Percentiles rank a stretch among this genome's conserved stretches.
Conservation (phyloP, 1,139 yeast genomes). For the Pichia sp. region DNA sequence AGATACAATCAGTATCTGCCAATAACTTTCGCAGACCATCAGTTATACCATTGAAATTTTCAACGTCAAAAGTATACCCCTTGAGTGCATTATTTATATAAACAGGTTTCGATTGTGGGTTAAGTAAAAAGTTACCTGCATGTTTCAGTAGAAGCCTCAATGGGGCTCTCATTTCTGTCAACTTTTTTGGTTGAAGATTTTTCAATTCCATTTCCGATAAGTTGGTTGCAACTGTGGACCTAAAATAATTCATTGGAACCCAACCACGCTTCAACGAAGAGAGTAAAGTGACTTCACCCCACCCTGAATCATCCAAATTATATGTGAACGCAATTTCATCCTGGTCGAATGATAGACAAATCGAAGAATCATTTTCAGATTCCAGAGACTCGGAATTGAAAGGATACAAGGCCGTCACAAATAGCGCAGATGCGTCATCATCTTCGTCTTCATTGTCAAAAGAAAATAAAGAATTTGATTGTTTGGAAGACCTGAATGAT, state of each 20-base stretch:
- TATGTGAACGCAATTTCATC: conserved; percentile 83
- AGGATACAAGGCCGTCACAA: conserved; percentile 64
- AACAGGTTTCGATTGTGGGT: conserved; percentile 47
- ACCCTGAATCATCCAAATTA: conserved; percentile 85
- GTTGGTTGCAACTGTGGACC: conserved; percentile 41
- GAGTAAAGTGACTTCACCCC: conserved; percentile 90
- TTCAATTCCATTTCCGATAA: conserved; percentile 23
- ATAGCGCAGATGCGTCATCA: conserved; percentile 28
- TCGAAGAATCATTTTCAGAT: conserved; percentile 58
- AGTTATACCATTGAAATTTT: conserved; percentile 49
- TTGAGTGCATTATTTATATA: conserved; percentile 33
- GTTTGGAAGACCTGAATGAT: not conserved
- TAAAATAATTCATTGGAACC: conserved; percentile 92
- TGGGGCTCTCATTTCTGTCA: conserved; percentile 36
- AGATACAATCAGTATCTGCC: conserved; percentile 74
- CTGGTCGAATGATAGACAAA: conserved; percentile 75
- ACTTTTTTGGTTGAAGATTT: conserved; percentile 9
- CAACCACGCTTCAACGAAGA: conserved; percentile 78
- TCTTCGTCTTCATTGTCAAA: conserved; percentile 8
- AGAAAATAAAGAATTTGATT: not conserved
- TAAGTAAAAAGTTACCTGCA: conserved; percentile 65
- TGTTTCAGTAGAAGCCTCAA: conserved; percentile 59
- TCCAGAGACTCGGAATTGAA: conserved; percentile 67
- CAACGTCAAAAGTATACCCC: conserved; percentile 34
- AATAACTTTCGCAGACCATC: conserved; percentile 77